Base-by-base conservation (phyloP, 768 basidiomycete species). In the Postia placenta region DNA sequence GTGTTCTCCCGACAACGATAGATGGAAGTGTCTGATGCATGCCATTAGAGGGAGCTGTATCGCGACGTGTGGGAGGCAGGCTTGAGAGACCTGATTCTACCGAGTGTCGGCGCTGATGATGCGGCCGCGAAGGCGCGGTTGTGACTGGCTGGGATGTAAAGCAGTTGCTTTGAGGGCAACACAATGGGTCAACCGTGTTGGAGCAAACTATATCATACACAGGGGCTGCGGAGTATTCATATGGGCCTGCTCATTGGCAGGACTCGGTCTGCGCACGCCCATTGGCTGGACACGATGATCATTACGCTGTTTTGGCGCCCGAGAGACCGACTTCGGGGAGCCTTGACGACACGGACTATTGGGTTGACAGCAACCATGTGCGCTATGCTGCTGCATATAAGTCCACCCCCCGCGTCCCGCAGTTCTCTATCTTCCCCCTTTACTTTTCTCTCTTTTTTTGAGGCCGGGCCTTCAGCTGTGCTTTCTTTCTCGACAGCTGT, bases 41-140 rank as follows among this genome's bases (percentile, higher is more conserved):
- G 22, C 47, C 41, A 43, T 41, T 60, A 83, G 81, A 59, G 60
- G 19, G 75, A 79, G 53, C 54, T 87, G 6, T 85, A 85, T 60
- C 70, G 69, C 38, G 76, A 80, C 45, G 72, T 74, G 15, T 60
- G 85, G 45, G 67, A 76, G 43, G 57, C 60, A 7, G 69, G 54
- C 17, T 43, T 38, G 47, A 65, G 67, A 43, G 71, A 78, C 50
- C 47, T 65, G 1, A 65, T 71, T 26, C 42, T 62, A 9, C 61
- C 61, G 7, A 73, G 60, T 42, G 56, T 72, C 6, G 50, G 59
- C 14, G 56, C 72, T 14, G 79, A 79, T 42, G 77, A 82, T 56
- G 73, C 72, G 7, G 74, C 72, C 22, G 78, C 76, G 2, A 74
- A 71, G 48, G 69, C 74, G 5, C 69, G 73, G 49, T 57, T 82